Conservation (phyloP, 106 monocot species). For the Acorus gramineus region DNA sequence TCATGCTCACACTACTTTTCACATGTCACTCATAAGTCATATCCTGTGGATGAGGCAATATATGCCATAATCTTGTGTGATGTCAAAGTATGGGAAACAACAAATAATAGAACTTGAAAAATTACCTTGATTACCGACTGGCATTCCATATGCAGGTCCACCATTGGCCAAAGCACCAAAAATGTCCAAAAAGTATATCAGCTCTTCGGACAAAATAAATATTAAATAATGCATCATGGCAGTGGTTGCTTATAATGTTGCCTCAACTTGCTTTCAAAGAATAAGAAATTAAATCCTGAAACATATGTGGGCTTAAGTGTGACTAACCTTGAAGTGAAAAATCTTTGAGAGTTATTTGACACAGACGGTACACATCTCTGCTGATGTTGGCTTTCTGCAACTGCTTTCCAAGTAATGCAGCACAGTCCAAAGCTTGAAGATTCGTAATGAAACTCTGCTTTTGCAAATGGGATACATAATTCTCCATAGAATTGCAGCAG, state of each 20-base stretch:
- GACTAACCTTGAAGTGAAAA: constrained; percentile 95
- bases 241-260: neutral
- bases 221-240: neutral
- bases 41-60: too few relatives aligned
- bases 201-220: neutral
- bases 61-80: too few relatives aligned
- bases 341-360: constrained; percentile 82
- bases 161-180: constrained; percentile 6
- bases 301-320: too few relatives aligned
- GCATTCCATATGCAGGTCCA: constrained; percentile 10
- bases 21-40: too few relatives aligned
- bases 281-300: too few relatives aligned
- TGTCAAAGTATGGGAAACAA: too few relatives aligned
- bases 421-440: constrained; percentile 89
- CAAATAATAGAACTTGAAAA: neutral
- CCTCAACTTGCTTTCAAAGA: neutral
- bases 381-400: constrained; percentile 78
- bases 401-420: constrained; percentile 51
- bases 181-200: constrained; percentile 7
- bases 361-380: constrained; percentile 61
- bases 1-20: too few relatives aligned
- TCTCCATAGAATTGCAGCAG: constrained; percentile 70
- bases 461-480: constrained; percentile 79
- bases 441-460: constrained; percentile 98
- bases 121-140: constrained; percentile 77